Base-by-base conservation (phyloP, 2,329 filamentous ascomycete genomes). In the Neophaeococcomyces mojaviensis region DNA sequence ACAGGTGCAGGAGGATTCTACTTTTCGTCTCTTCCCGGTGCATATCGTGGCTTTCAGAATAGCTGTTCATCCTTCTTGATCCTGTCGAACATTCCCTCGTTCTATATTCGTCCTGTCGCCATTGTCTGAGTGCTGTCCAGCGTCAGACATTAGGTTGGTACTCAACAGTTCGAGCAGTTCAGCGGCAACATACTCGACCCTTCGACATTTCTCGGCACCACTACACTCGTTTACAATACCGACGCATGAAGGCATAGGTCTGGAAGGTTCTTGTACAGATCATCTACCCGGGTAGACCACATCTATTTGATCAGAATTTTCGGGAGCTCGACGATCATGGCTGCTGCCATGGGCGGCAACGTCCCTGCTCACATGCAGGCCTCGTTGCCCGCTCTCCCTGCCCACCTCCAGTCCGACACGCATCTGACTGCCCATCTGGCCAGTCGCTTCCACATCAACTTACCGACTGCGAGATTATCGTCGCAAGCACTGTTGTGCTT, bases 401-500 rank as follows among this genome's bases (percentile, higher is more conserved):
- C 86, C 51, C 92, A 73, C 60, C 59, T 73, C 19, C 70, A 73
- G 53, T 71, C 70, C 28, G 70, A 73, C 56, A 71, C 70, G n/a
- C 70, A 73, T 57, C 54, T 73, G 48, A 72, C 70, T 12, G 69
- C 70, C 3, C 70, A 73, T 61, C 59, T 73, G 24, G 70, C 70
- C n/a, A 73, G 70, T 57, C 66, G 70, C 44, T 98, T 95, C 66
- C 92, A 98, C 69, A 85, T 94, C 44, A 85, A 86, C 44, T 72
- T 92, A 49, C 88, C 92, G 8, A 94, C 89, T 1, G 88, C 92
- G 44, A 80, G 81, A 39, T 79, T 98, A 15, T 96, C 89, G 1
- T 94, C 88, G 1, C 89, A 97, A 63, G 92, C 84, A 39, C 76
- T 97, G 57, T 84, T 98, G 61, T 85, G 86, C 43, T 73, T 98